phyloP scores from a whole-genome alignment of 306 rosid species.

The Hylodesmum podocarpum region DNA sequence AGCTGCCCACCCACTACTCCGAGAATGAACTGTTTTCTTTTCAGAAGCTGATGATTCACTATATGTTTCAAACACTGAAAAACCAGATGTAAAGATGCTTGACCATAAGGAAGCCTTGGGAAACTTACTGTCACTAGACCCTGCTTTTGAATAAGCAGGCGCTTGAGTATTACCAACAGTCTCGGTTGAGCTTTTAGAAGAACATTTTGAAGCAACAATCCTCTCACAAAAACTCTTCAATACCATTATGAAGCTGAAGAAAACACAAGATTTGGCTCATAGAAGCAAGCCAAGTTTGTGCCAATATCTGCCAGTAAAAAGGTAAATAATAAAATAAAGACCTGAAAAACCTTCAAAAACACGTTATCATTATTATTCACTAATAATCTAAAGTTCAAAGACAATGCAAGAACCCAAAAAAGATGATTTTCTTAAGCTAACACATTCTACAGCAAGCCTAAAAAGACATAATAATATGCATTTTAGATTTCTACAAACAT shows the following conservation, averaged over 20 bases:
- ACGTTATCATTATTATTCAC: neutral
- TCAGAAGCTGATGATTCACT: conserved; percentile 69
- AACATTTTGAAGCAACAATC: conserved; percentile 54
- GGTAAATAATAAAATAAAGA: conserved; percentile 25
- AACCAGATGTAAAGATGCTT: conserved; percentile 73
- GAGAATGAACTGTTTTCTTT: conserved; percentile 64
- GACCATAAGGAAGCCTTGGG: conserved; percentile 76
- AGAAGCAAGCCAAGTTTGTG: conserved; percentile 43
- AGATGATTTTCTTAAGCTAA: neutral
- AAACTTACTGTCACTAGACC: conserved; percentile 52
- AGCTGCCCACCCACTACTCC: conserved; percentile 76
- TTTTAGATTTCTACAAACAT: conserved; percentile 2
- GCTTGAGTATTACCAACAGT: conserved; percentile 47
- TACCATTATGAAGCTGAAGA: conserved; percentile 54
- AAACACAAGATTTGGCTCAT: conserved; percentile 46
- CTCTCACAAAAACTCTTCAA: conserved; percentile 67
- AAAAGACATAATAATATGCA: conserved; percentile 11
- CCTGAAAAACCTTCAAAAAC: neutral
- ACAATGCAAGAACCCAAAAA: conserved; percentile 1
- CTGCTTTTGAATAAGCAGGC: conserved; percentile 54
- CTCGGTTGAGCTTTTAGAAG: conserved; percentile 59
- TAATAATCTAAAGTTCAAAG: neutral
- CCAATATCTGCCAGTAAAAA: conserved; percentile 39
- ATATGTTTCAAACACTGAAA: conserved; percentile 69
- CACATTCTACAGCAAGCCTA: neutral